Base-by-base conservation (phyloP, 164 flowering plant genomes). In the Chimonanthus praecox region DNA sequence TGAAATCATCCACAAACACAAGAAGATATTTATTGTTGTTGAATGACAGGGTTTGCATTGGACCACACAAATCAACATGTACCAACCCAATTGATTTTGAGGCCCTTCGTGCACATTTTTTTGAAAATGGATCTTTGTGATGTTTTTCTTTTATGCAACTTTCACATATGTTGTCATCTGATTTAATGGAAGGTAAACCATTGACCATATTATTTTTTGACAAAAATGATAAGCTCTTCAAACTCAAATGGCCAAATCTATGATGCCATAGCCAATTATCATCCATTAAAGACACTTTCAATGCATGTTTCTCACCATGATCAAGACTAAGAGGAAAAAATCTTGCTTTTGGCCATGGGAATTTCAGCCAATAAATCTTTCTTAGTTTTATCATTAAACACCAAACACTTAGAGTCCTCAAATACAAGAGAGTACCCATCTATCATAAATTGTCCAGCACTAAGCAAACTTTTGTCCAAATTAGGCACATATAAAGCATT, bases 31-130 rank as follows among this genome's bases (percentile, higher is more conserved):
- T 60, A 46, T 54, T 71, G 10, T 71, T 62, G 44, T 61, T 46
- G 6, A 71, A 43, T 20, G 67, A 61, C 5, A 15, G 33, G 15
- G 73, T 44, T 45, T 15, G 43, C 50, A 61, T 71, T 13, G 67
- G 67, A 10, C 67, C 54, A 61, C 73, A 62, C 20, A 71, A n/a
- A 61, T 46, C 68, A 5, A 3, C 15, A 65, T 65, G 68, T 13
- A 65, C 47, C 2, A 71, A 16, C 47, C 61, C 43, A 15, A 46
- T 5, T 8, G 18, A 20, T 6, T 16, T 71, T n/a, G 6, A 18
- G 15, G 73, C 73, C 61, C 73, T 71, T 51, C 67, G n/a, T 6
- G 33, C 50, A 33, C 61, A 4, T 13, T 49, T 9, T 2, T 43
- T 62, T 7, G 21, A 47, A 71, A 71, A 47, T 43, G 47, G 13